A percentile compares a stretch with the other conserved stretches of the same genome.
phyloP scores from a whole-genome alignment of 1,284 basidiomycete species.

The Fistulina hepatica region DNA sequence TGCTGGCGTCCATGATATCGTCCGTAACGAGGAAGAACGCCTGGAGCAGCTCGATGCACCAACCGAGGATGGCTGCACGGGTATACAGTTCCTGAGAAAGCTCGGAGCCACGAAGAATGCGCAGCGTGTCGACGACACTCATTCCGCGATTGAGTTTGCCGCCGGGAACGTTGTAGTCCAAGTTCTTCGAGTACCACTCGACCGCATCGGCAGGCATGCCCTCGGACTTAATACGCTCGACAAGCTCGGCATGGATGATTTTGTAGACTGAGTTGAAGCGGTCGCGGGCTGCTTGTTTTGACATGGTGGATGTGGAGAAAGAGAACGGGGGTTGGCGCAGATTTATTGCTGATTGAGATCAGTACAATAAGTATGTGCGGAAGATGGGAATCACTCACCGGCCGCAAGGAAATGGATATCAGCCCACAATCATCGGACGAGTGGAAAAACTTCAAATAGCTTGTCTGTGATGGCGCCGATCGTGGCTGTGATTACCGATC shows the following conservation, averaged over 20 bases:
- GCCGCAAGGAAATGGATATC: too few species aligned
- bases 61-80: conserved; percentile 85
- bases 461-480: too few species aligned
- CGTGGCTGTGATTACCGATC: too few species aligned
- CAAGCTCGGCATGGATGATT: conserved; percentile 44
- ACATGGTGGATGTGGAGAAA: conserved; percentile 5
- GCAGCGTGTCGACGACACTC: conserved; percentile 88
- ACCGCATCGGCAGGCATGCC: conserved; percentile 77
- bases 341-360: too few species aligned
- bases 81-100: conserved; percentile 80
- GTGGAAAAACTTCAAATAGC: too few species aligned
- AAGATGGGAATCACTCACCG: too few species aligned
- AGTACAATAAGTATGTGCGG: too few species aligned
- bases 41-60: conserved; percentile 96
- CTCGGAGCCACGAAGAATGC: conserved; percentile 69
- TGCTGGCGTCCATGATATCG: conserved; percentile 94
- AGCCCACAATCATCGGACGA: too few species aligned
- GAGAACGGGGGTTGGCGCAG: not conserved
- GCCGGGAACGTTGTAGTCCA: conserved; percentile 92
- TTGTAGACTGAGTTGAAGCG: conserved; percentile 44
- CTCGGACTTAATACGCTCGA: conserved; percentile 54
- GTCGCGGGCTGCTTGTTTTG: conserved; percentile 22
- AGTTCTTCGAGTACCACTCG: conserved; percentile 80
- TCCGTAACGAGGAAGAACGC: conserved; percentile 97
- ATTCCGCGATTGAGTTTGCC: conserved; percentile 96